A percentile compares a stretch with the other conserved stretches of the same genome.
Conservation (phyloP, 1,284 basidiomycete genomes). For the Ceraceosorus guamensis region DNA sequence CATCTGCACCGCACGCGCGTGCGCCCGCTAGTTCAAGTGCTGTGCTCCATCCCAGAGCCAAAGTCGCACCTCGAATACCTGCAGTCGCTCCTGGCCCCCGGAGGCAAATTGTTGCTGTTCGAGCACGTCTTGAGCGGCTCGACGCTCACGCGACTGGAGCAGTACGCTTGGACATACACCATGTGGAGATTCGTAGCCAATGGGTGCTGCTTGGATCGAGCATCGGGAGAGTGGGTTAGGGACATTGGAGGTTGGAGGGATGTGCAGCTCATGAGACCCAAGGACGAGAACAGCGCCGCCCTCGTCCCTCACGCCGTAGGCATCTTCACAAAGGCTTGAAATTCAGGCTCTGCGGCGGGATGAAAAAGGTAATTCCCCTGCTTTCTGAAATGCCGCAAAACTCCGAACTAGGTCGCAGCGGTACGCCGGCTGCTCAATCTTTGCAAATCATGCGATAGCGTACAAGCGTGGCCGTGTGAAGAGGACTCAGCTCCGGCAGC, state of each 20-base stretch:
- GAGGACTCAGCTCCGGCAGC: too few relatives aligned
- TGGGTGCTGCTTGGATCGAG: constrained; percentile 25
- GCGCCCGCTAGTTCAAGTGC: constrained; percentile 19
- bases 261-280: constrained; percentile 19
- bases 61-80: constrained; percentile 24
- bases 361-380: too few relatives aligned
- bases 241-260: constrained; percentile 26
- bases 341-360: too few relatives aligned
- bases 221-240: constrained; percentile 17
- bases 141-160: constrained; percentile 13
- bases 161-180: constrained; percentile 15
- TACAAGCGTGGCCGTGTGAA: too few relatives aligned
- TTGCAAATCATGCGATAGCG: too few relatives aligned
- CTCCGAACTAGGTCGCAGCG: too few relatives aligned
- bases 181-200: constrained; percentile 22
- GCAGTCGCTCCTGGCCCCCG: constrained; percentile 24
- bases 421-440: too few relatives aligned
- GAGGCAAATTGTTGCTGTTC: constrained; percentile 32
- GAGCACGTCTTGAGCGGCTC: constrained; percentile 30
- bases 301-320: constrained; percentile 26
- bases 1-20: too few relatives aligned
- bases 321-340: constrained; percentile 22
- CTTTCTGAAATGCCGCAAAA: too few relatives aligned
- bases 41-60: constrained; percentile 30
- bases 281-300: constrained; percentile 14